Evolutionary conservation across 169 alveolate species (phyloP).

Genomic region (Theileria parva): DNA sequence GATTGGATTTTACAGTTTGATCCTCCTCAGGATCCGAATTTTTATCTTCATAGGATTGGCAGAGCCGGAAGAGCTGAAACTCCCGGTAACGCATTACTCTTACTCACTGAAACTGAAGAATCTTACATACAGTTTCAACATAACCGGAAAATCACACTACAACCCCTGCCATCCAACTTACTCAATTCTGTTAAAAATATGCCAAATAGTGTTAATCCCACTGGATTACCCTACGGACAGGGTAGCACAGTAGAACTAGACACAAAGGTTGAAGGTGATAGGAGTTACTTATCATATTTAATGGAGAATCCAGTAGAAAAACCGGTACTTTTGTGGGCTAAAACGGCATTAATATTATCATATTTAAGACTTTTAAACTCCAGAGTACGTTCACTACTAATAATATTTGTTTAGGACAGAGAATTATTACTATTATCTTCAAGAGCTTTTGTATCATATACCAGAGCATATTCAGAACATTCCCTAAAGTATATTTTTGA

Average conservation of each 20-base stretch:
- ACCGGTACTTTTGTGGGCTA: conserved; percentile 44
- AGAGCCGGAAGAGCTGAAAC: conserved; percentile 99
- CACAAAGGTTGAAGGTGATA: neutral
- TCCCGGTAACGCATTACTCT: conserved; percentile 91
- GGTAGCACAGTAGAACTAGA: neutral
- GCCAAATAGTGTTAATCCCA: neutral
- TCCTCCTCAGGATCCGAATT: conserved; percentile 88
- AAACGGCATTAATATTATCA: conserved; percentile 35
- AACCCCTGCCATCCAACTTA: neutral
- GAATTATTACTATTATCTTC: conserved; percentile 32
- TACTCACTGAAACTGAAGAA: conserved; percentile 42
- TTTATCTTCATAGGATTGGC: conserved; percentile 97
- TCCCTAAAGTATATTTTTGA: conserved; percentile 45
- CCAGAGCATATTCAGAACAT: conserved; percentile 79
- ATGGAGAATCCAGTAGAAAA: conserved; percentile 15
- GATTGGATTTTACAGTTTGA: conserved; percentile 93
- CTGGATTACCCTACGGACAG: neutral
- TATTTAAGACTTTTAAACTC: conserved; percentile 21
- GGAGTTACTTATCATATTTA: conserved; percentile 32
- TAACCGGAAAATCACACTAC: conserved; percentile 48
- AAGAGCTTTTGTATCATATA: conserved; percentile 89
- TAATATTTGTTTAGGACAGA: conserved; percentile 12
- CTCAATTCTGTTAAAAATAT: conserved; percentile 1
- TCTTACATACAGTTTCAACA: conserved; percentile 59
- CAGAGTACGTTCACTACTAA: neutral